phyloP scores from a whole-genome alignment of 2,329 filamentous ascomycete species.

The Zymoseptoria brevis region DNA sequence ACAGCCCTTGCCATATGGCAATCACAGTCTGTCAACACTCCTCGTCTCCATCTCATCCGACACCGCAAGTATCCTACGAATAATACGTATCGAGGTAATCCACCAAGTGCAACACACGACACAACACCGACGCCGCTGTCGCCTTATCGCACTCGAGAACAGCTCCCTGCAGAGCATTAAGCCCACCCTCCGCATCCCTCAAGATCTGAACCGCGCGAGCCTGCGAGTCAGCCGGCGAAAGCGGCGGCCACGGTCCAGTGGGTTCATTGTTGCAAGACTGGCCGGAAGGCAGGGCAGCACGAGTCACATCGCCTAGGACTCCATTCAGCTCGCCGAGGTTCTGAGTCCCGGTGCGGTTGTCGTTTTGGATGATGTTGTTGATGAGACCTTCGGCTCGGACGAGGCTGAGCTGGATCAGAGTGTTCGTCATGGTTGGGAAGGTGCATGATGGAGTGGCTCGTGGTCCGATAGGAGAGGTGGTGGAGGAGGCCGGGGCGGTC shows the following conservation, averaged over 20 bases:
- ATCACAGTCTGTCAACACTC: background rate
- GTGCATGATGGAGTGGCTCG: background rate
- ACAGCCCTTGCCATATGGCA: background rate
- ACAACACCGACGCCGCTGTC: slow-evolving; percentile 5
- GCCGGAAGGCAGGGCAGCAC: slow-evolving; percentile 3
- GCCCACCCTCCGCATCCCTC: slow-evolving; percentile 4
- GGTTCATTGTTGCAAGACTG: slow-evolving; percentile 7
- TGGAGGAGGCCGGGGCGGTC: background rate
- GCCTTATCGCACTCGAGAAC: slow-evolving; percentile 6
- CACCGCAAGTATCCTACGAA: background rate
- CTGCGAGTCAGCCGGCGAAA: slow-evolving; percentile 6
- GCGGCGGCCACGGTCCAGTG: slow-evolving; percentile 4
- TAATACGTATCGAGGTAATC: slow-evolving; percentile 7
- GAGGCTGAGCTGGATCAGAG: slow-evolving; percentile 7
- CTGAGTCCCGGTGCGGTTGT: slow-evolving; percentile 7
- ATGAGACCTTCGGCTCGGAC: slow-evolving; percentile 8
- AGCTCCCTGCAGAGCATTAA: slow-evolving; percentile 7
- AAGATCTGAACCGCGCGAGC: slow-evolving; percentile 10
- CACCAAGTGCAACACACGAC: slow-evolving; percentile 7
- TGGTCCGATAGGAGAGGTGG: background rate
- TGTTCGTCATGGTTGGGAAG: slow-evolving; percentile 6
- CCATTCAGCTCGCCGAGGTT: slow-evolving; percentile 12
- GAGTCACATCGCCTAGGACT: slow-evolving; percentile 7
- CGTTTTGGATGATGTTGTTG: slow-evolving; percentile 7
- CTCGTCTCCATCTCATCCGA: background rate